Conservation (phyloP, 2,329 filamentous ascomycete species). For the Pseudogymnoascus sp. region DNA sequence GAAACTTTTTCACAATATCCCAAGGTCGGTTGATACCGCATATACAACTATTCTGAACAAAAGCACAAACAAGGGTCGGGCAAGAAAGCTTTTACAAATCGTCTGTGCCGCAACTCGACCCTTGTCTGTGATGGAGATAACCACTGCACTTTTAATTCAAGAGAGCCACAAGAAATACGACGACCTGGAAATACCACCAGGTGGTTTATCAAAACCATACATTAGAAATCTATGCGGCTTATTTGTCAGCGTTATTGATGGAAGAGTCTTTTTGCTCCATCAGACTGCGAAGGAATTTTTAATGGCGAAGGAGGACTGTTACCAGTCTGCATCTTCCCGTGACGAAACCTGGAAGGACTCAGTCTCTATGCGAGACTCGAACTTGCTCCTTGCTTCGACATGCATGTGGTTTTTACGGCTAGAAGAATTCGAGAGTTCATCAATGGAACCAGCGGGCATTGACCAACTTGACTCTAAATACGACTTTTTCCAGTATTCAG, state of each 20-base stretch:
- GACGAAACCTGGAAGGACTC: conserved; percentile 11
- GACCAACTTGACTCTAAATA: background rate
- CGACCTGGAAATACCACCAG: conserved; percentile 16
- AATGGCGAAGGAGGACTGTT: background rate
- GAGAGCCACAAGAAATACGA: conserved; percentile 11
- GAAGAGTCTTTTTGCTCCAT: conserved; percentile 32
- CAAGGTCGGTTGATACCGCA: conserved; percentile 26
- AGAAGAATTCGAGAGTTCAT: background rate
- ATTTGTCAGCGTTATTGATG: conserved; percentile 30
- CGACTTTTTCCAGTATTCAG: background rate
- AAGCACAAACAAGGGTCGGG: conserved; percentile 22
- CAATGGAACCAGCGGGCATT: background rate
- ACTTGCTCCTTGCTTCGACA: conserved; percentile 1
- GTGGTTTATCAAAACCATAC: conserved; percentile 15
- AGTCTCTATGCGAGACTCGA: conserved; percentile 9
- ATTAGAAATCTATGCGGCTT: conserved; percentile 31
- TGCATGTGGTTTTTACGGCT: conserved; percentile 11
- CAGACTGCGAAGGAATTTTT: conserved; percentile 36
- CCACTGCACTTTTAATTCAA: conserved; percentile 21
- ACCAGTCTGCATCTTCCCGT: background rate
- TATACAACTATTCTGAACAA: conserved; percentile 32
- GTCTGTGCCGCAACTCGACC: conserved; percentile 30
- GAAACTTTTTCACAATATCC: conserved; percentile 15
- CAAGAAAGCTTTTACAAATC: conserved; percentile 30
- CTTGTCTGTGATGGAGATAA: conserved; percentile 30